Conservation (phyloP, 2,329 filamentous ascomycete genomes). For the Cladosporium sp. region DNA sequence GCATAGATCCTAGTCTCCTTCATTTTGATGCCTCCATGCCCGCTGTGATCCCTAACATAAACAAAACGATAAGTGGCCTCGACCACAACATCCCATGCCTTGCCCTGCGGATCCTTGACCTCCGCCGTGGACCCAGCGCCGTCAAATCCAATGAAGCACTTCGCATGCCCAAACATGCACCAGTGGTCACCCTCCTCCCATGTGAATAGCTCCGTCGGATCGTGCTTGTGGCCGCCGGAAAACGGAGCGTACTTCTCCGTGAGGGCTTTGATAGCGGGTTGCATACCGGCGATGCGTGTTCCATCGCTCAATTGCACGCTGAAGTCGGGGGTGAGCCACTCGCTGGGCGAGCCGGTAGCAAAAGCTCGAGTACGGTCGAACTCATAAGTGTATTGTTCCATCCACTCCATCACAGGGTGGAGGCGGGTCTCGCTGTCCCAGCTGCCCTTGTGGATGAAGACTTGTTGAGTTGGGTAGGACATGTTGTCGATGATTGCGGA, state of each 20-base stretch:
- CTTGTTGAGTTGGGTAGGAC: constrained; percentile 27
- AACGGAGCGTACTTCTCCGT: constrained; percentile 30
- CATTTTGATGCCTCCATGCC: background rate
- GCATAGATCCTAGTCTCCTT: background rate
- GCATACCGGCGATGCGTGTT: constrained; percentile 24
- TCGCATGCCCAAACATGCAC: constrained; percentile 30
- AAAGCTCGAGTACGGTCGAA: constrained; percentile 23
- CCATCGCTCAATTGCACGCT: constrained; percentile 27
- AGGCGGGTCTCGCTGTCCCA: constrained; percentile 27
- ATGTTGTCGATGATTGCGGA: constrained; percentile 19
- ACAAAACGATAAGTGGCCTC: constrained; percentile 29
- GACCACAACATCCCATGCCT: constrained; percentile 31
- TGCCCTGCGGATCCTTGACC: constrained; percentile 23
- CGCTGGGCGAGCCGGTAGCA: constrained; percentile 18
- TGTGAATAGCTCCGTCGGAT: constrained; percentile 23
- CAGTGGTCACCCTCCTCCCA: constrained; percentile 30
- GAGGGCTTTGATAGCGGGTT: constrained; percentile 25
- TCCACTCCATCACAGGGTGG: constrained; percentile 31
- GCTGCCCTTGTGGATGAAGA: constrained; percentile 25
- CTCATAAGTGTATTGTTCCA: constrained; percentile 29
- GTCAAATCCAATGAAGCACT: constrained; percentile 25
- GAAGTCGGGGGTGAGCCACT: constrained; percentile 13
- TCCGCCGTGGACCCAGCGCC: constrained; percentile 21
- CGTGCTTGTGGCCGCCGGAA: constrained; percentile 25
- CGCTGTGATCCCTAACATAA: constrained; percentile 20